Conservation (phyloP, 306 rosid species). For the Ziziphus jujuba region DNA sequence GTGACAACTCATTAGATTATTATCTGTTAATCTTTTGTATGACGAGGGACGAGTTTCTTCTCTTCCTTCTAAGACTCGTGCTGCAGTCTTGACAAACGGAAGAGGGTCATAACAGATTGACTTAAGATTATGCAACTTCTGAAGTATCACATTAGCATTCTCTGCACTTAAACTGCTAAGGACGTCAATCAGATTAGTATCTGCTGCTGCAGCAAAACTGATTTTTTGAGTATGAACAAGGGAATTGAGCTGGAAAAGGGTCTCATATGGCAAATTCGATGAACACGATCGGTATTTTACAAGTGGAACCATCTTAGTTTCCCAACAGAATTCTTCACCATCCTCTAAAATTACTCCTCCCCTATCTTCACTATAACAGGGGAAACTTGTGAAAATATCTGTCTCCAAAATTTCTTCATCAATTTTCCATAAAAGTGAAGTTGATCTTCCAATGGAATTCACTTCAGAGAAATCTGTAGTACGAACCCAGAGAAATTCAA, state of each 20-base stretch:
- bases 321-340: constrained; percentile 44
- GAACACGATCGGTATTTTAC: constrained; percentile 39
- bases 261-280: constrained; percentile 57
- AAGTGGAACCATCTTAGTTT: constrained; percentile 64
- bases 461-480: constrained; percentile 62
- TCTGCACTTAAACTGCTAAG: constrained; percentile 51
- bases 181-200: constrained; percentile 52
- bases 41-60: constrained; percentile 29
- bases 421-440: constrained; percentile 70
- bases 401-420: constrained; percentile 46
- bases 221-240: constrained; percentile 87
- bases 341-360: constrained; percentile 53
- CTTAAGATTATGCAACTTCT: constrained; percentile 67
- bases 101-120: constrained; percentile 71
- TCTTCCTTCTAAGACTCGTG: constrained; percentile 42
- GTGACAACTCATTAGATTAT: constrained; percentile 84
- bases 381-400: constrained; percentile 53
- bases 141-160: constrained; percentile 51
- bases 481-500: constrained; percentile 76
- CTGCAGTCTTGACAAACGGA: constrained; percentile 48
- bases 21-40: constrained; percentile 42
- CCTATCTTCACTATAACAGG: constrained; percentile 50
- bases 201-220: constrained; percentile 63
- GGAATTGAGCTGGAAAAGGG: constrained; percentile 74
- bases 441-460: constrained; percentile 72